Conservation (phyloP, 2,329 filamentous ascomycete genomes). For the Orbilia brochopaga region DNA sequence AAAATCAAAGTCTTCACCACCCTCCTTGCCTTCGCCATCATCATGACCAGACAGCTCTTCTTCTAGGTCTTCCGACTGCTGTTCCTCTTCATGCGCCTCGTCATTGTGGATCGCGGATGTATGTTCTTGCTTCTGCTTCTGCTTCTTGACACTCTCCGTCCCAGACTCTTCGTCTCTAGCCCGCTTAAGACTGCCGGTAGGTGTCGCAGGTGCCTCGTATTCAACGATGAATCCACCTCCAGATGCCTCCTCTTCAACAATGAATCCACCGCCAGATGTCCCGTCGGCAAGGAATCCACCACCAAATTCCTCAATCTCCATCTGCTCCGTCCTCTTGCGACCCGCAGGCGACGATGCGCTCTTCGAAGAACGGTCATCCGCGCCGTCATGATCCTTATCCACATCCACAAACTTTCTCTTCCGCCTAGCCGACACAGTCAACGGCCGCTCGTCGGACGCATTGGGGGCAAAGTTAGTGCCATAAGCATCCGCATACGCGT, state of each 20-base stretch:
- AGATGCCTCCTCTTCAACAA: neutral
- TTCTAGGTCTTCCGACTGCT: neutral
- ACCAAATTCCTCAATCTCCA: conserved; percentile 3
- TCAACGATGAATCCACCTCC: conserved; percentile 30
- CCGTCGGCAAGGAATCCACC: conserved; percentile 31
- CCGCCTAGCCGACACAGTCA: too few species aligned
- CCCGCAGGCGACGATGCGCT: neutral
- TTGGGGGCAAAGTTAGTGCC: too few species aligned
- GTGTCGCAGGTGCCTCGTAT: neutral
- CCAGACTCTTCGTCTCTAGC: neutral
- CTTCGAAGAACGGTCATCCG: neutral
- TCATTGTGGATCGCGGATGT: too few species aligned
- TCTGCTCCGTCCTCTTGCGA: neutral
- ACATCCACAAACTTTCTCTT: too few species aligned
- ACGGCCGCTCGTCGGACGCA: too few species aligned
- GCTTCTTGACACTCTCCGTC: too few species aligned
- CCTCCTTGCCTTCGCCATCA: conserved; percentile 12
- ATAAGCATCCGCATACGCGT: too few species aligned
- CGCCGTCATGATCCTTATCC: neutral
- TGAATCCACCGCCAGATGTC: conserved; percentile 6
- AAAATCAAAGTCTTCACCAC: conserved; percentile 40
- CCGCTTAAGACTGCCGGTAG: neutral
- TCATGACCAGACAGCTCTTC: conserved; percentile 6
- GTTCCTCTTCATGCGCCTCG: conserved; percentile 3
- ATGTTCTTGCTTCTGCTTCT: too few species aligned